Evolutionary conservation across 2,329 filamentous ascomycete species (phyloP), one percentile per base, ranked within the genome.

Genomic region (Dendryphion nanum): DNA sequence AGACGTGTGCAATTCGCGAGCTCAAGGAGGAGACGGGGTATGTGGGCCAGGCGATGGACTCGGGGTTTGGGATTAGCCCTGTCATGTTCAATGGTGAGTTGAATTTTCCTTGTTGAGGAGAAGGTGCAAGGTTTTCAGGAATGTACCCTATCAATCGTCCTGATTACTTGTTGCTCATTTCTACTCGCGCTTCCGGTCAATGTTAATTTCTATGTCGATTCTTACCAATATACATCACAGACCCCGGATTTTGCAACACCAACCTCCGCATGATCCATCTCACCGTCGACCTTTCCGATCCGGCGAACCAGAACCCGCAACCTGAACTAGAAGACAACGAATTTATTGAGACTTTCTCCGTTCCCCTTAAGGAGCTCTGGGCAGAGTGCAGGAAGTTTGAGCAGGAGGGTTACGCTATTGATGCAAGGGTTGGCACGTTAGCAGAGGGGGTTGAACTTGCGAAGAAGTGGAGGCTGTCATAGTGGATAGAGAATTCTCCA

Each of bases 361-460:
- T 88, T 6, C 82, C 81, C 5, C 58, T 91, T 30, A 69, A 66
- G 15, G 70, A 75, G 12, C 63, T 91, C 26, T 89, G 83, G 70
- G 74, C 74, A 0, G 81, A 85, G 57, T 82, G 82, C 57, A 79
- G 80, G 60, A 75, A 64, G 47, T 70, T 89, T 1, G 85, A 89
- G 57, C 68, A 69, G 2, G 71, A 88, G 47, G 87, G 87, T 0
- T 89, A 79, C 63, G 86, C 84, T 1, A 86, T 93, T 49, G 87
- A 93, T 64, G 86, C 86, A 5, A 74, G 86, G 26, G 82, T 91
- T 2, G 86, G 83, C 2, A 87, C 85, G 4, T 66, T 91, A 31
- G 87, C 86, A 0, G 86, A 91, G 63, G 86, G 86, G 0, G 82
- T 91, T 42, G 81, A 90, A 57, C 68, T 88, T 45, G 83, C 83